Conservation (phyloP, 2,329 filamentous ascomycete species). For the Aplosporella prunicola region DNA sequence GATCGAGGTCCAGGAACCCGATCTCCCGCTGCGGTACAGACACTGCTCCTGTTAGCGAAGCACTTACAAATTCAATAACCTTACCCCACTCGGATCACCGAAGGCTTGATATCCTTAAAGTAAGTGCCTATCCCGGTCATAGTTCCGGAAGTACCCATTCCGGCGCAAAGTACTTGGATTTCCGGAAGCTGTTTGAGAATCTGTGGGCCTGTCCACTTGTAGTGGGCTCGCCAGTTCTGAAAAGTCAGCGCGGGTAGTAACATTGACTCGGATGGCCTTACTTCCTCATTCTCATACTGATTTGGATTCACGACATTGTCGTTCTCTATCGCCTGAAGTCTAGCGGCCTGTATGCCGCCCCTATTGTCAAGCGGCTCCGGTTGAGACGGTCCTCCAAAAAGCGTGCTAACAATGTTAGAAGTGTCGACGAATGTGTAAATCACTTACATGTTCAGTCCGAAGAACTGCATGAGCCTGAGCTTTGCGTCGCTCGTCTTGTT, state of each 20-base stretch:
- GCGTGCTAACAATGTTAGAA: slow-evolving; percentile 27
- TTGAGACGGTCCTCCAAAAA: slow-evolving; percentile 52
- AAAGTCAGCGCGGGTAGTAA: slow-evolving; percentile 15
- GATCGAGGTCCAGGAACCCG: slow-evolving; percentile 50
- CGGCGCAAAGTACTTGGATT: slow-evolving; percentile 47
- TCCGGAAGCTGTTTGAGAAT: slow-evolving; percentile 48
- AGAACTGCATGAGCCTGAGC: slow-evolving; percentile 49
- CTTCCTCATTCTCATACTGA: slow-evolving; percentile 46
- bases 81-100: slow-evolving; percentile 15
- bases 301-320: slow-evolving; percentile 43
- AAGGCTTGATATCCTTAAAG: slow-evolving; percentile 40
- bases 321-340: slow-evolving; percentile 33
- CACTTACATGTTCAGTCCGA: slow-evolving; percentile 44
- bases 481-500: slow-evolving; percentile 50
- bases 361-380: slow-evolving; percentile 46
- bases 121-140: slow-evolving; percentile 31
- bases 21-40: slow-evolving; percentile 49
- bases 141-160: slow-evolving; percentile 49
- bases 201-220: slow-evolving; percentile 51
- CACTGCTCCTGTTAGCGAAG: slow-evolving; percentile 27
- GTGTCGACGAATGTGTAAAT: too few relatives aligned
- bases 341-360: slow-evolving; percentile 44
- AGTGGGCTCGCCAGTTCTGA: slow-evolving; percentile 46
- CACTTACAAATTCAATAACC: not conserved
- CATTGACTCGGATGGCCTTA: slow-evolving; percentile 15